Evolutionary conservation across 164 flowering plant species (phyloP).

Genomic region (Pachysandra terminalis): DNA sequence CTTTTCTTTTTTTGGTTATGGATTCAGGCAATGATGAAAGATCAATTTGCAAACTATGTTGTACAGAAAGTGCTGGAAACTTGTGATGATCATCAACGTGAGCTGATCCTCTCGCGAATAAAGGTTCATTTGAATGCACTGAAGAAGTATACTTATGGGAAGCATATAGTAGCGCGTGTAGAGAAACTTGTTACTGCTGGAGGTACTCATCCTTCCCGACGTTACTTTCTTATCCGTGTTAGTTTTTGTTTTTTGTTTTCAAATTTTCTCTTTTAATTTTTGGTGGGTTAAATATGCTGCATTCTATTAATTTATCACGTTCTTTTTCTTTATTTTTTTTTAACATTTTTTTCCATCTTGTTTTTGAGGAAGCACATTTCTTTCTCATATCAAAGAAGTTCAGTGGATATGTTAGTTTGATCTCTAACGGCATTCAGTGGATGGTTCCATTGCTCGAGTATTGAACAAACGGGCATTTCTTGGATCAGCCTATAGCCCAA

Average conservation of each 20-base stretch:
- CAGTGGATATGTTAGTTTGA: no score
- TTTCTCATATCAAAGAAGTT: no score
- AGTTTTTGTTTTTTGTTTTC: neutral
- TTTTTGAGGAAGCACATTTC: no score
- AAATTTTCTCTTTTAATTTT: neutral
- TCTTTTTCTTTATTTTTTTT: no score
- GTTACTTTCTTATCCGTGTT: neutral
- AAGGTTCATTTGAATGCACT: constrained; percentile 88
- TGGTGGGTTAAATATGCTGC: neutral
- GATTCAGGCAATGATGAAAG: constrained; percentile 88
- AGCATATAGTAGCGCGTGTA: constrained; percentile 95
- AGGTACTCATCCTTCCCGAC: constrained; percentile 36
- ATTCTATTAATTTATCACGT: no score
- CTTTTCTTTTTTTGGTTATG: neutral
- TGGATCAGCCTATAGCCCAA: no score
- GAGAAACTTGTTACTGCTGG: constrained; percentile 98
- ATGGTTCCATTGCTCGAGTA: no score
- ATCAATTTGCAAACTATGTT: constrained; percentile 93
- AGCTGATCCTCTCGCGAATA: constrained; percentile 74
- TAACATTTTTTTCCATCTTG: no score
- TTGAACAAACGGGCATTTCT: no score
- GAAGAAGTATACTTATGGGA: constrained; percentile 91
- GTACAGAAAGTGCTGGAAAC: constrained; percentile 96
- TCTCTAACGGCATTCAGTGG: no score
- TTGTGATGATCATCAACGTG: constrained; percentile 90